These are phyloP conservation scores for Diacronema lutheri DNA, from an alignment of 78 protist species.

Conservation along the genomic window DNA sequence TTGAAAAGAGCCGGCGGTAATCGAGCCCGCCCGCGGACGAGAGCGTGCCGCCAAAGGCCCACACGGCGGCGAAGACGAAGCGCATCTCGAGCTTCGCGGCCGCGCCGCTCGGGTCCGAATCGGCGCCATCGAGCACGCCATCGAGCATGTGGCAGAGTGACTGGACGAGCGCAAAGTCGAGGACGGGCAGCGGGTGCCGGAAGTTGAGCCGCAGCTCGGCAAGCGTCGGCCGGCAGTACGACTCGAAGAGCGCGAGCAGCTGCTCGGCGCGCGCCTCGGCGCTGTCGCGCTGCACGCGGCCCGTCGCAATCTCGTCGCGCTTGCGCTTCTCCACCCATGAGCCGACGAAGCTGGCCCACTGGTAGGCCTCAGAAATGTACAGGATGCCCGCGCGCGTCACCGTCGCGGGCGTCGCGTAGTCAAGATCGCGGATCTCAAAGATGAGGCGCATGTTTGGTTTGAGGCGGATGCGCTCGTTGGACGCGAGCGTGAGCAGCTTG, in stretches of 20 bases:
- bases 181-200: constrained; percentile 25
- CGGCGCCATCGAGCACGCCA: constrained; percentile 3
- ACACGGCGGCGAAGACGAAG: constrained; percentile 57
- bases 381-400: constrained; percentile 93
- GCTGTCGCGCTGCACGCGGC: not conserved
- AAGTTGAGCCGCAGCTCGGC: constrained; percentile 31
- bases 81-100: not conserved
- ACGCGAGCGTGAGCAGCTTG: constrained; percentile 95
- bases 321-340: no score
- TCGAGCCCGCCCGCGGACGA: constrained; percentile 18
- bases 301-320: not conserved
- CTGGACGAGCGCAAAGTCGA: constrained; percentile 47
- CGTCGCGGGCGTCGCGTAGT: constrained; percentile 97
- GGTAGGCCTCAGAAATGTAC: constrained; percentile 26
- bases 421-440: constrained; percentile 91
- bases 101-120: constrained; percentile 14
- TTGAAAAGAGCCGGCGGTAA: constrained; percentile 22
- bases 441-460: constrained; percentile 88
- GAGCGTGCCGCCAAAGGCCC: constrained; percentile 74
- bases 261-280: not conserved
- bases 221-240: constrained; percentile 40
- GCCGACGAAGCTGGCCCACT: no score
- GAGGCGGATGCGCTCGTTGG: constrained; percentile 95
- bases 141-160: constrained; percentile 35
- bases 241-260: constrained; percentile 40